Evolutionary conservation across 2,329 filamentous ascomycete genomes (phyloP), one percentile per base, ranked within the genome.

Genomic region (Microcera coccophila): DNA sequence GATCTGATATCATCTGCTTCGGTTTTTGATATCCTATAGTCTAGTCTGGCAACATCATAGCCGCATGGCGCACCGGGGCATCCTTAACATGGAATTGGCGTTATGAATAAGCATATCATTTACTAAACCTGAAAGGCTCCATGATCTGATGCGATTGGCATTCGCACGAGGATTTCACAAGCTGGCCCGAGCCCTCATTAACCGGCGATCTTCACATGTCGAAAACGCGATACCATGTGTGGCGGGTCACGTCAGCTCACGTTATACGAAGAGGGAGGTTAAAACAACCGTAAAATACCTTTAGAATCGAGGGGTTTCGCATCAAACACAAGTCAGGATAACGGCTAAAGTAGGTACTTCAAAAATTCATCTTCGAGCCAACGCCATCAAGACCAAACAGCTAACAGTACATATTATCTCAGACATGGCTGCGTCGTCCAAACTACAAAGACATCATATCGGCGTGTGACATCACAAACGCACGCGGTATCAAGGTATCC

Each of bases 401-500:
- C 29, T 32, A 32, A 32, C 29, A 32, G 15, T 32, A 32, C 29
- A 32, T 5, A 32, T 32, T 9, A 7, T 26, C 12, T 14, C 29
- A 32, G 29, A 32, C 29, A 32, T 32, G 29, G n/a, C n/a, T n/a
- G n/a, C 29, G 15, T 8, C 29, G 29, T 32, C 29, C 29, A 17
- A 17, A 32, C 29, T 32, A 32, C 15, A 32, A 17, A 32, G 15
- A 9, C n/a, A 15, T n/a, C 11, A 32, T 10, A 26, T 12, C 29
- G 12, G 15, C 12, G 29, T n/a, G 15, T 32, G 29, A 32, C 11
- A 32, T 7, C 29, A 32, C 12, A 32, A 17, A 32, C 34, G 20
- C 19, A 24, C 10, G 18, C 20, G 34, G 34, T 36, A 31, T 45
- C 41, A 37, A n/a, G 29, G 41, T 32, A 19, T 26, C 5, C n/a